Conservation (phyloP, 83 land plant genomes). For the Picea engelmannii region DNA sequence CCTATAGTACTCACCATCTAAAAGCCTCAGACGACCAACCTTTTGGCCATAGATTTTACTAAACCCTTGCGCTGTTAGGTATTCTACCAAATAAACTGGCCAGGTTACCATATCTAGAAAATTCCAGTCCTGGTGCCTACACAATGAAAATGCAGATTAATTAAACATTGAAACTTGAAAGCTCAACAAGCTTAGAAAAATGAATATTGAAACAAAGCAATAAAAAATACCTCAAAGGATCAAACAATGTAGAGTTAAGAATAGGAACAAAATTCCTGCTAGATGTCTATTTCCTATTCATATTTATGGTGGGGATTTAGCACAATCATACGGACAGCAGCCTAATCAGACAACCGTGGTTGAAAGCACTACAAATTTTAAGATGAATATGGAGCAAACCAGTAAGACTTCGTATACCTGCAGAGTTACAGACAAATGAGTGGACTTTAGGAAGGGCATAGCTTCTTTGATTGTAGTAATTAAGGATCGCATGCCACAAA, state of each 20-base stretch:
- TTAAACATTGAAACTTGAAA: background rate
- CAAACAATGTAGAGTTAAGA: background rate
- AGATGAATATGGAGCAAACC: background rate
- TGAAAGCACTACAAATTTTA: background rate
- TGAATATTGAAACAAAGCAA: background rate
- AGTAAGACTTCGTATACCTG: background rate
- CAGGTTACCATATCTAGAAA: conserved; percentile 69
- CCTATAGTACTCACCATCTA: conserved; percentile 56
- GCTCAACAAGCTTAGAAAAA: background rate
- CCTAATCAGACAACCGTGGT: background rate
- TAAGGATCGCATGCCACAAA: no score
- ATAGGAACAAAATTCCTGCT: background rate
- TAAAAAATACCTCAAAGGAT: background rate
- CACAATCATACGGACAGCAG: background rate
- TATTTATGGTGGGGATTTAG: background rate
- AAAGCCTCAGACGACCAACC: conserved; percentile 44
- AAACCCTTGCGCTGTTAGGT: conserved; percentile 45
- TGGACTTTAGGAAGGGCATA: no score
- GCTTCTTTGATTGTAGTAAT: no score
- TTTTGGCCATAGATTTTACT: conserved; percentile 35
- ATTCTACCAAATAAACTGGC: conserved; percentile 69
- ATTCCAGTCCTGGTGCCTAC: conserved; percentile 79
- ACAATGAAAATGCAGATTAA: conserved; percentile 6
- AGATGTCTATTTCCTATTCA: background rate
- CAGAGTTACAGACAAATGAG: background rate